Evolutionary conservation across 257 asterid genomes (phyloP), one percentile per base, ranked within the genome.

Genomic region (Solanum acaule): DNA sequence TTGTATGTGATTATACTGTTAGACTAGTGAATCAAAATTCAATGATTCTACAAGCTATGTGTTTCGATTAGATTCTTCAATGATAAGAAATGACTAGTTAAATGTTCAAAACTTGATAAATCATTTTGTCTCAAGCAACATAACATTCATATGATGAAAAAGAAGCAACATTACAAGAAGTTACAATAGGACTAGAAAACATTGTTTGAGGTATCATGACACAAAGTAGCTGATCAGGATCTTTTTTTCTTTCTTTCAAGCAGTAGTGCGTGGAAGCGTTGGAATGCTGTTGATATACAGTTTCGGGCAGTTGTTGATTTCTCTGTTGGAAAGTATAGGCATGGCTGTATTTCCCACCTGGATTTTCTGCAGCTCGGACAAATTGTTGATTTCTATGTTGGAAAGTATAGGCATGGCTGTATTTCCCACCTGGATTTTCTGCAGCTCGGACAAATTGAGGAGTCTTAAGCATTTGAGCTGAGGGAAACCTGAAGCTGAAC

Each of bases 321-420:
- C 90, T 34, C 89, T n/a, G 33, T 91, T 85, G n/a, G 87, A 86
- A 78, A 92, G 92, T 71, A 52, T 89, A 3, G 93, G 93, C 93
- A 92, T 87, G 37, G 89, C 94, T 11, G 91, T 92, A 86, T 44
- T 81, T 1, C 33, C 90, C 18, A 92, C 87, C 88, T 90, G 88
- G 91, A 90, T 73, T 15, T n/a, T 86, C 88, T 88, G 81, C 90
- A 91, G 86, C 85, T 78, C 56, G 4, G 87, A 46, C 87, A 92
- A 87, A 49, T 88, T 83, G 90, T 37, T 38, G 4, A 92, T 85
- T 20, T 89, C 90, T 34, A 91, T n/a, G 33, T 91, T 67, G 25
- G 87, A 86, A 78, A 92, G 92, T 71, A 65, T 89, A 3, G 93
- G 93, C 93, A 91, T 87, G 44, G 90, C 94, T 9, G 91, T 92